These are phyloP conservation scores for Yarrowia galli DNA, from an alignment of 1,139 yeast species.

Conservation along the genomic window DNA sequence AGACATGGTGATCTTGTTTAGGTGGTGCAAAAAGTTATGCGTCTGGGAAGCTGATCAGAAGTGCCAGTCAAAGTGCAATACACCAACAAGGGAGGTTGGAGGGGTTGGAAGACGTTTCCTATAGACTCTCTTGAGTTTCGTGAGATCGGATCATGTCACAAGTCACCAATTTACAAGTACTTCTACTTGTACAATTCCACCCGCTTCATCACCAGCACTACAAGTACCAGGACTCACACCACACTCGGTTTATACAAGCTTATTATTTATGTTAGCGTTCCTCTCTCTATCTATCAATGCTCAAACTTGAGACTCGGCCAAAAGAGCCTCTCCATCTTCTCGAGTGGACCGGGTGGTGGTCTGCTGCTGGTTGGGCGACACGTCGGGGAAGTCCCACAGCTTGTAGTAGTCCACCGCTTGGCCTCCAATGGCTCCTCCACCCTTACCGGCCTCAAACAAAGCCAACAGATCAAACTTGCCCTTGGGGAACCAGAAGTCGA, in stretches of 20 bases:
- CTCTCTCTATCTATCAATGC: conserved; percentile 10
- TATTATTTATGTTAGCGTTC: conserved; percentile 16
- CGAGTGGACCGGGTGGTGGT: not conserved
- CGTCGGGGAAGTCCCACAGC: conserved; percentile 49
- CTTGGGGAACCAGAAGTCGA: conserved; percentile 53
- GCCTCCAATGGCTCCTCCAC: conserved; percentile 50
- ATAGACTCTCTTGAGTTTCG: too few species aligned
- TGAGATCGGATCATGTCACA: too few species aligned
- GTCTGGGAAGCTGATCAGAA: not conserved
- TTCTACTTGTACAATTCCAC: not conserved
- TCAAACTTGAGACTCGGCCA: conserved; percentile 33
- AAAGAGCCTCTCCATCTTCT: conserved; percentile 28
- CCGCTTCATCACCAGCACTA: too few species aligned
- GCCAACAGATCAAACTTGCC: conserved; percentile 39
- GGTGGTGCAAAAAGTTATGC: not conserved
- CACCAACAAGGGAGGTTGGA: too few species aligned
- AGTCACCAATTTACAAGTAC: too few species aligned
- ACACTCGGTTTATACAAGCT: not conserved
- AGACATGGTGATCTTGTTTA: not conserved
- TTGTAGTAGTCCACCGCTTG: conserved; percentile 50
- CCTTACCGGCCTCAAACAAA: conserved; percentile 41
- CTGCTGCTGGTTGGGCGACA: conserved; percentile 35
- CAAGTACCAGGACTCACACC: not conserved
- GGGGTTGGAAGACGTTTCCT: too few species aligned
- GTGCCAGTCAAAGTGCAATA: too few species aligned